phyloP scores from a whole-genome alignment of 352 stramenopile species.

The Pythium volutum region DNA sequence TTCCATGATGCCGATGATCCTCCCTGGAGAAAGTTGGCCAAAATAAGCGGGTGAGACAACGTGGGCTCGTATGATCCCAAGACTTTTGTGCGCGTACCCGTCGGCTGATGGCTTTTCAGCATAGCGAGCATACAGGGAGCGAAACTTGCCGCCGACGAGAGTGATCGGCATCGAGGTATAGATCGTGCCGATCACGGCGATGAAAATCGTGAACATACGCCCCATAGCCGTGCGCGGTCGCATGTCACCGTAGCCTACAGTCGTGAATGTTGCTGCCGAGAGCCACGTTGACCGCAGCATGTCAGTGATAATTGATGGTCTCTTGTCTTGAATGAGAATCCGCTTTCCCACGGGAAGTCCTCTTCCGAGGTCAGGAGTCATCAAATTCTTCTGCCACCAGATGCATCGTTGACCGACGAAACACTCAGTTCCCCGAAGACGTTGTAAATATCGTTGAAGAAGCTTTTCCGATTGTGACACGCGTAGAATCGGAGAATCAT shows the following conservation, averaged over 20 bases:
- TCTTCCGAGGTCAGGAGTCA: slow-evolving; percentile 38
- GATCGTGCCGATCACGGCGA: slow-evolving; percentile 59
- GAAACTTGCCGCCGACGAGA: slow-evolving; percentile 71
- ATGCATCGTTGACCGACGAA: slow-evolving; percentile 50
- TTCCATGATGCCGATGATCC: slow-evolving; percentile 55
- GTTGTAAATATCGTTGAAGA: slow-evolving; percentile 61
- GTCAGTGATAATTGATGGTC: slow-evolving; percentile 46
- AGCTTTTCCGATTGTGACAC: slow-evolving; percentile 29
- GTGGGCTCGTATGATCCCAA: not conserved
- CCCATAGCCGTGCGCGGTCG: slow-evolving; percentile 56
- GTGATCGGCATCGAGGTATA: slow-evolving; percentile 79
- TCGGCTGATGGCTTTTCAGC: slow-evolving; percentile 55
- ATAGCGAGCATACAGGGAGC: slow-evolving; percentile 64
- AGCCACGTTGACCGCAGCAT: slow-evolving; percentile 76
- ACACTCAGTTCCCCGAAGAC: slow-evolving; percentile 62
- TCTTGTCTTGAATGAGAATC: slow-evolving; percentile 57
- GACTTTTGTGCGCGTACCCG: slow-evolving; percentile 27
- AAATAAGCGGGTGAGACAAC: not conserved
- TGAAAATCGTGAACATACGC: slow-evolving; percentile 57
- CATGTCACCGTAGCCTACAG: slow-evolving; percentile 74
- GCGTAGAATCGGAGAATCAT: slow-evolving; percentile 56
- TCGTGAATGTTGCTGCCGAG: slow-evolving; percentile 64
- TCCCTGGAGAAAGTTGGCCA: slow-evolving; percentile 22
- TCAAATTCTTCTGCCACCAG: slow-evolving; percentile 56
- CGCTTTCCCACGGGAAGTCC: slow-evolving; percentile 53